phyloP scores from a whole-genome alignment of 2,329 filamentous ascomycete species.

The Cordyceps pruinosa region DNA sequence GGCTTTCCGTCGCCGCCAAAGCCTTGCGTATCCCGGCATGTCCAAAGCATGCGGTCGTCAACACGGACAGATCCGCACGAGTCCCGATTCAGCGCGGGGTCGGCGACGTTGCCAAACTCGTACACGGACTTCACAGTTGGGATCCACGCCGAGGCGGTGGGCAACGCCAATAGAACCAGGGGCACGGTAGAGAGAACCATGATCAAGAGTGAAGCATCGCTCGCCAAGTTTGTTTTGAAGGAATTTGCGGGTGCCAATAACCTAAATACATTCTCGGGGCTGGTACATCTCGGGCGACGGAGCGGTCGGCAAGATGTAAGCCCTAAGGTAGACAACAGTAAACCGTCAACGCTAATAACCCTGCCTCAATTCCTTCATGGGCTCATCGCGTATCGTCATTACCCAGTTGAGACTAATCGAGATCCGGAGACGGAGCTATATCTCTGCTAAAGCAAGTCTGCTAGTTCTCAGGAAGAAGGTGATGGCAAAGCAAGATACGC shows the following conservation, averaged over 20 bases:
- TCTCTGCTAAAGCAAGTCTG: too few species aligned
- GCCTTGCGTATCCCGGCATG: conserved; percentile 9
- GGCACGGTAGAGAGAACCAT: neutral
- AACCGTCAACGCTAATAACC: neutral
- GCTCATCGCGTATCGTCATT: neutral
- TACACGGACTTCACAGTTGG: conserved; percentile 7
- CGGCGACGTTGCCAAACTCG: conserved; percentile 1
- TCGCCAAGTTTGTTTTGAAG: neutral
- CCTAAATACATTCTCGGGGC: neutral
- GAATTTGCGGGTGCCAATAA: too few species aligned
- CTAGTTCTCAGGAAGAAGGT: too few species aligned
- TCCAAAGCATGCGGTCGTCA: conserved; percentile 10
- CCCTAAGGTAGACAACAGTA: neutral
- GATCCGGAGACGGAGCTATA: neutral
- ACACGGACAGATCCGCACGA: conserved; percentile 9
- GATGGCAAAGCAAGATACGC: too few species aligned
- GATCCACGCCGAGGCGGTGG: conserved; percentile 6
- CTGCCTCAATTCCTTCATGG: neutral
- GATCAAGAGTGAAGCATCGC: neutral
- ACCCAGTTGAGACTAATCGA: neutral
- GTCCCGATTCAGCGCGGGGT: conserved; percentile 8
- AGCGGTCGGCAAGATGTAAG: neutral
- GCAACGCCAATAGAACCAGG: neutral
- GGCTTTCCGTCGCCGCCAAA: neutral
- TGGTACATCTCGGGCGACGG: neutral